These are phyloP conservation scores for Sclerotinia minor DNA, from an alignment of 2,329 filamentous ascomycete genomes.

Conservation along the genomic window DNA sequence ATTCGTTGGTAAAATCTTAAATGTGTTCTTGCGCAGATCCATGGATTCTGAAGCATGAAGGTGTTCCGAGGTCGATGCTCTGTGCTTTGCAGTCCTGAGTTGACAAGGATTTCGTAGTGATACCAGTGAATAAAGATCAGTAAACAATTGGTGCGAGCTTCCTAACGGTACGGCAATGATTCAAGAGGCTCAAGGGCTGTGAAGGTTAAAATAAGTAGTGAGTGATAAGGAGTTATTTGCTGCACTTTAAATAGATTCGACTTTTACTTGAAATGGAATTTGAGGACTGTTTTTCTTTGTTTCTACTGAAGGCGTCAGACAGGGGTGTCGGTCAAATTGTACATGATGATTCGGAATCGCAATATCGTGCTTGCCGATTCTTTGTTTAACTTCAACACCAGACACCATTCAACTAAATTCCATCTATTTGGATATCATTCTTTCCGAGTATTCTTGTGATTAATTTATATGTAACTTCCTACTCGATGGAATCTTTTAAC, in stretches of 20 bases:
- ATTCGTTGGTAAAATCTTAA: not conserved
- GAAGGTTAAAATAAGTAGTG: not conserved
- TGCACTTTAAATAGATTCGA: slow-evolving; percentile 21
- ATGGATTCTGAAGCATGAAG: slow-evolving; percentile 20
- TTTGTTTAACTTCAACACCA: not conserved
- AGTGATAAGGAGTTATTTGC: not conserved
- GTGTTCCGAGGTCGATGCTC: slow-evolving; percentile 25
- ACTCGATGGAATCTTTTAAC: not conserved
- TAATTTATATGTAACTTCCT: not conserved
- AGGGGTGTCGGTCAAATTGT: not conserved
- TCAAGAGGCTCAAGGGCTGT: not conserved
- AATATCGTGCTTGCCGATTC: slow-evolving; percentile 1
- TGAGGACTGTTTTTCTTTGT: slow-evolving; percentile 1
- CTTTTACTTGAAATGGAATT: not conserved
- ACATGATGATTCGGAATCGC: not conserved
- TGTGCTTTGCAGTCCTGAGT: slow-evolving; percentile 17
- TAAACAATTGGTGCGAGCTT: slow-evolving; percentile 25
- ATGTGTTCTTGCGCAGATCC: slow-evolving; percentile 19
- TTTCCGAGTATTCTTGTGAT: slow-evolving; percentile 1
- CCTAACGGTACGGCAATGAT: slow-evolving; percentile 6
- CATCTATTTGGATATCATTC: slow-evolving; percentile 23
- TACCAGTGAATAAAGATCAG: not conserved
- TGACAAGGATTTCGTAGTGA: slow-evolving; percentile 5
- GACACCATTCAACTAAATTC: not conserved
- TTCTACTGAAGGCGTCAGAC: slow-evolving; percentile 12